These are phyloP conservation scores for Populus pruinosa DNA, from an alignment of 345 rosid species.

Conservation along the genomic window DNA sequence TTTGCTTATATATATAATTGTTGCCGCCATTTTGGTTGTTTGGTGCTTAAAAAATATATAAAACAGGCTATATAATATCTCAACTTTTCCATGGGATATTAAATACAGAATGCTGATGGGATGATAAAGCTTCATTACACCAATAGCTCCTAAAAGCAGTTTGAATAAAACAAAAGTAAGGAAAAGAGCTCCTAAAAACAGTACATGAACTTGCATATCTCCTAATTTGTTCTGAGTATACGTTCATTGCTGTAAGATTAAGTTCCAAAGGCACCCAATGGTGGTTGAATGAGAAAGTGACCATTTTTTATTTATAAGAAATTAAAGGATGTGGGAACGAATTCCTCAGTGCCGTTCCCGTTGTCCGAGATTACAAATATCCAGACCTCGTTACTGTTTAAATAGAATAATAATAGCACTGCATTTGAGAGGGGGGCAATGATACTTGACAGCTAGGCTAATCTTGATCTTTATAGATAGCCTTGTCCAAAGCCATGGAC, in stretches of 20 bases:
- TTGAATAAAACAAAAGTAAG: too few species aligned
- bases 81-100: too few species aligned
- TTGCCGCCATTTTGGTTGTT: too few species aligned
- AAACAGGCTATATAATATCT: too few species aligned
- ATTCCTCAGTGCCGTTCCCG: not conserved
- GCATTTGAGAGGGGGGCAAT: not conserved
- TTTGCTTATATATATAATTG: too few species aligned
- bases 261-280: not conserved
- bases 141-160: too few species aligned
- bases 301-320: not conserved
- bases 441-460: slow-evolving; percentile 23
- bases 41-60: too few species aligned
- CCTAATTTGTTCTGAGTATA: too few species aligned
- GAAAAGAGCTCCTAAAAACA: not conserved
- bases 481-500: not conserved
- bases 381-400: not conserved
- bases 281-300: not conserved
- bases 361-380: not conserved
- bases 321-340: not conserved
- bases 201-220: too few species aligned
- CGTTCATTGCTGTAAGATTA: too few species aligned
- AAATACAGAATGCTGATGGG: too few species aligned
- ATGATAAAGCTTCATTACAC: too few species aligned
- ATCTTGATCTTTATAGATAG: not conserved
- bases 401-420: not conserved